These are phyloP conservation scores for Arxiozyma heterogenica DNA, from an alignment of 1,139 yeast genomes.

Conservation along the genomic window DNA sequence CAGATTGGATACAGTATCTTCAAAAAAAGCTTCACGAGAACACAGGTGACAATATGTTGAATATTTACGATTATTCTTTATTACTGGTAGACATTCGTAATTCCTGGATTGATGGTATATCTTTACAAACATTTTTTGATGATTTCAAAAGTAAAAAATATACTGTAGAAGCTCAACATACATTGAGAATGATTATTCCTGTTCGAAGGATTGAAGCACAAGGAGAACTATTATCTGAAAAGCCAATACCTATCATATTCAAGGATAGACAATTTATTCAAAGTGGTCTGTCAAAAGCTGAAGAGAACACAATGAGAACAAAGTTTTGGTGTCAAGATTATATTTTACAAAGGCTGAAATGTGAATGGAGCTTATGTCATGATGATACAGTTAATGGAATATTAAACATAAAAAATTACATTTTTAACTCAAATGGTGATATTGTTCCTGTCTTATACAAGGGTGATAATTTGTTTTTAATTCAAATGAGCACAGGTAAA, in stretches of 20 bases:
- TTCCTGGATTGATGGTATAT: slow-evolving; percentile 26
- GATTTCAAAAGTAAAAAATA: slow-evolving; percentile 18
- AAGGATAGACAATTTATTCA: slow-evolving; percentile 66
- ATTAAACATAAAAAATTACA: slow-evolving; percentile 23
- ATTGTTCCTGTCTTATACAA: slow-evolving; percentile 20
- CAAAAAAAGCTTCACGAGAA: slow-evolving; percentile 5
- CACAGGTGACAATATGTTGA: slow-evolving; percentile 4
- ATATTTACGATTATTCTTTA: slow-evolving; percentile 18
- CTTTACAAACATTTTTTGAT: slow-evolving; percentile 16
- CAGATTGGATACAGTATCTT: slow-evolving; percentile 21
- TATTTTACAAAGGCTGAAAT: slow-evolving; percentile 49
- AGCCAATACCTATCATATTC: slow-evolving; percentile 63
- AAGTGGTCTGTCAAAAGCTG: slow-evolving; percentile 46
- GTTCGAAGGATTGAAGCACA: slow-evolving; percentile 39
- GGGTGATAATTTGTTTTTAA: slow-evolving; percentile 14
- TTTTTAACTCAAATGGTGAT: slow-evolving; percentile 20
- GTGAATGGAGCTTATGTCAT: slow-evolving; percentile 45
- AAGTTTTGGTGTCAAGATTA: slow-evolving; percentile 75
- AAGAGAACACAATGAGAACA: slow-evolving; percentile 43
- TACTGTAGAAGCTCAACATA: slow-evolving; percentile 32
- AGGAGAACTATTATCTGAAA: slow-evolving; percentile 35
- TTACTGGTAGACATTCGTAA: slow-evolving; percentile 28
- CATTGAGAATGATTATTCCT: slow-evolving; percentile 62
- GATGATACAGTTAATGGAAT: slow-evolving; percentile 14
- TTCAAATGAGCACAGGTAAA: slow-evolving; percentile 12